Evolutionary conservation across 2,329 filamentous ascomycete species (phyloP), one percentile per base, ranked within the genome.

Genomic region (Orbilia javanica): DNA sequence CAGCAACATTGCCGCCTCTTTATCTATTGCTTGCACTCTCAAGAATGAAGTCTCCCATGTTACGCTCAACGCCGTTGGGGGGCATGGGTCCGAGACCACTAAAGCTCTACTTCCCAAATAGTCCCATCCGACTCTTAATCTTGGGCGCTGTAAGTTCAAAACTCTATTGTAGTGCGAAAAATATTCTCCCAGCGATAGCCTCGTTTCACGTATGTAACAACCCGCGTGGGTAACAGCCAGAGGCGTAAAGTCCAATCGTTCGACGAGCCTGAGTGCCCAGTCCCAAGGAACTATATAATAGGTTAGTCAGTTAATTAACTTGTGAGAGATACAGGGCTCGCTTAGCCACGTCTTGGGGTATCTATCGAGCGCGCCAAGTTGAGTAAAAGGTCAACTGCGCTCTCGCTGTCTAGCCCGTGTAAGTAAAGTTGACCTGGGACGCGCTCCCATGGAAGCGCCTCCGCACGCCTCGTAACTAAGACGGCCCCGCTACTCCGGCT

Each of bases 41-140:
- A 80, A 22, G 15, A 60, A 39, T 60, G 34, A 42, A n/a, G 66
- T 76, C 71, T 66, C 79, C 78, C 55, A 81, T 8, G 27, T 78
- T 57, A 62, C n/a, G n/a, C n/a, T n/a, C n/a, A n/a, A n/a, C n/a
- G n/a, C n/a, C n/a, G n/a, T n/a, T n/a, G n/a, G n/a, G n/a, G n/a
- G n/a, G n/a, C n/a, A n/a, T n/a, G n/a, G n/a, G n/a, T n/a, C n/a
- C n/a, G n/a, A n/a, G n/a, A n/a, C n/a, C n/a, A n/a, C 80, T 15
- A 20, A 62, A 42, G 69, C 76, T 46, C 66, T 81, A 48, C 65
- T 57, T 22, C 63, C 57, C 10, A 39, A 15, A 20, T 79, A 46
- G 10, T 71, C 60, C 63, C 70, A 79, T 22, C 62, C 60, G 22
- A 69, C 46, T 42, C 20, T 52, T 31, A 68, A 52, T 52, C 63